These are phyloP conservation scores for Ophiostoma triangulosporum DNA, from an alignment of 2,329 filamentous ascomycete genomes.

Conservation along the genomic window DNA sequence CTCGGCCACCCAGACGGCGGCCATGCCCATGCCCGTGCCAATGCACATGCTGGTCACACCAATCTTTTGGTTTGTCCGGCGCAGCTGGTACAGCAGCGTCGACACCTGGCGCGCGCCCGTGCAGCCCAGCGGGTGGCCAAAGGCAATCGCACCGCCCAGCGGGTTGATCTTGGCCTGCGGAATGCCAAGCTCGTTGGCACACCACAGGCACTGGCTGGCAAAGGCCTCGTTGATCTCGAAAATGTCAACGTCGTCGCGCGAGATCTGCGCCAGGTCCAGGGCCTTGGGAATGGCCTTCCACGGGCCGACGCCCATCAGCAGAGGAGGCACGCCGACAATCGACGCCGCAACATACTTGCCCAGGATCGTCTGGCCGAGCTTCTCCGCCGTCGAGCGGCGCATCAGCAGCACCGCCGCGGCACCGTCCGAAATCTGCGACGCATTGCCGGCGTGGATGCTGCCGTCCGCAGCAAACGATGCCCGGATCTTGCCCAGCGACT, in stretches of 20 bases:
- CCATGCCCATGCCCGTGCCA: slow-evolving; percentile 96
- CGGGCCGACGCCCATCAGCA: slow-evolving; percentile 92
- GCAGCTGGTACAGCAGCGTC: slow-evolving; percentile 81
- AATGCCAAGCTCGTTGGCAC: slow-evolving; percentile 73
- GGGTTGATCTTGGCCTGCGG: slow-evolving; percentile 85
- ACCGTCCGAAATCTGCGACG: slow-evolving; percentile 88
- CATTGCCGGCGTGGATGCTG: slow-evolving; percentile 85
- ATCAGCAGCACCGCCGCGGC: slow-evolving; percentile 91
- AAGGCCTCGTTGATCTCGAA: slow-evolving; percentile 99
- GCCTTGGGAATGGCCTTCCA: slow-evolving; percentile 93
- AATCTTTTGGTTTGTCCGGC: slow-evolving; percentile 68
- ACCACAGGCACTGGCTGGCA: slow-evolving; percentile 89
- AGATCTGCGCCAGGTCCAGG: slow-evolving; percentile 73
- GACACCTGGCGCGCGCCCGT: slow-evolving; percentile 89
- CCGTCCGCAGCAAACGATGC: slow-evolving; percentile 86
- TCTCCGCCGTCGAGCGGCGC: slow-evolving; percentile 82
- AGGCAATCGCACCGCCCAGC: slow-evolving; percentile 92
- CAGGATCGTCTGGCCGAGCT: slow-evolving; percentile 73
- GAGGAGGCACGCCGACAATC: slow-evolving; percentile 76
- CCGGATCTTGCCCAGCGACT: slow-evolving; percentile 81
- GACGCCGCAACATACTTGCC: slow-evolving; percentile 85
- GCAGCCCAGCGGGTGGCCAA: slow-evolving; percentile 88
- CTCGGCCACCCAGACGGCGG: slow-evolving; percentile 89
- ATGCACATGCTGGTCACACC: slow-evolving; percentile 95
- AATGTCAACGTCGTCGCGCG: slow-evolving; percentile 85